A percentile compares a stretch with the other conserved stretches of the same genome.
These are phyloP conservation scores for Ilyonectria mors-panacis DNA, from an alignment of 2,329 filamentous ascomycete species.

Conservation along the genomic window DNA sequence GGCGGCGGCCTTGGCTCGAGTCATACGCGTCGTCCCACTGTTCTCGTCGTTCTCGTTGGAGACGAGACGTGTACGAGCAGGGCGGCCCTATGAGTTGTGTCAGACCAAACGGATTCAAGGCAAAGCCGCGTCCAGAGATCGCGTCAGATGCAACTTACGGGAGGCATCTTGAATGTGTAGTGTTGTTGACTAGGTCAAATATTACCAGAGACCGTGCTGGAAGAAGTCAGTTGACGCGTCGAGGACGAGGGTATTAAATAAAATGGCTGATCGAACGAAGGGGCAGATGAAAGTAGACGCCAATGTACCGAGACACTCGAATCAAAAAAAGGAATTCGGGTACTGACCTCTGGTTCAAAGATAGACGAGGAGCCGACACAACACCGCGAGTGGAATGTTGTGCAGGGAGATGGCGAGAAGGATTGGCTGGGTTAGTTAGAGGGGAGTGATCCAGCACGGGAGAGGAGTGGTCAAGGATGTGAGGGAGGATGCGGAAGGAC, in stretches of 20 bases:
- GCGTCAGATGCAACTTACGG: conserved; percentile 49
- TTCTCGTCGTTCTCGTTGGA: conserved; percentile 98
- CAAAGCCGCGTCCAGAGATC: conserved; percentile 18
- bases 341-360: conserved; percentile 55
- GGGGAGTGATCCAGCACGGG: conserved; percentile 40
- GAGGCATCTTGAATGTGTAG: conserved; percentile 54
- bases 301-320: conserved; percentile 51
- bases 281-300: conserved; percentile 26
- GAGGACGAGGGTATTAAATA: conserved; percentile 23
- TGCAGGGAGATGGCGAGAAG: conserved; percentile 47
- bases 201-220: conserved; percentile 41
- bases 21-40: conserved; percentile 83
- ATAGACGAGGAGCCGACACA: conserved; percentile 52
- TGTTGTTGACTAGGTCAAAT: conserved; percentile 40
- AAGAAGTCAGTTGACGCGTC: conserved; percentile 48
- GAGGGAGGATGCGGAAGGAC: conserved; percentile 45
- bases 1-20: conserved; percentile 91
- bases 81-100: conserved; percentile 69
- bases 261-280: conserved; percentile 26
- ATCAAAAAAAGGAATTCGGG: conserved; percentile 47
- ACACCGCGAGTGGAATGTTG: conserved; percentile 57
- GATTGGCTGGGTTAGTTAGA: conserved; percentile 50
- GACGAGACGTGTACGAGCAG: conserved; percentile 80
- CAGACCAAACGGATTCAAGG: conserved; percentile 21
- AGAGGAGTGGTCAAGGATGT: conserved; percentile 40